Conservation (phyloP, 2,329 filamentous ascomycete genomes). For the Calonectria montana region DNA sequence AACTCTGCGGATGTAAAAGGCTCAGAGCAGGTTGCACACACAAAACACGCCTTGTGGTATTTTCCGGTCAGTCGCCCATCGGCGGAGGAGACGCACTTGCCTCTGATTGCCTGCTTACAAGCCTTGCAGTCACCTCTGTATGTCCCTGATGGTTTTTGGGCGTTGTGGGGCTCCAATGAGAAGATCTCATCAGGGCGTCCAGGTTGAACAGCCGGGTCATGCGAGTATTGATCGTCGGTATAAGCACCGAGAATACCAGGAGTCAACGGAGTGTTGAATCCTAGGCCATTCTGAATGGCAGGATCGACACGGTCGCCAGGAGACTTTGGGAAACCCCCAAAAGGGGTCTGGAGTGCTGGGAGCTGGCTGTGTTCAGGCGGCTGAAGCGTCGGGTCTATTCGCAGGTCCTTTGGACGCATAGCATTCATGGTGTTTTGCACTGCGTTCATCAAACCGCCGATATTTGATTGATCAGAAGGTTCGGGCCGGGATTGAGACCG, state of each 20-base stretch:
- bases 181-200: slow-evolving; percentile 13
- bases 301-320: slow-evolving; percentile 38
- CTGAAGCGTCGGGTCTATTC: slow-evolving; percentile 48
- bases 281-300: slow-evolving; percentile 35
- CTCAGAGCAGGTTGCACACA: slow-evolving; percentile 84
- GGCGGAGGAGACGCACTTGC: slow-evolving; percentile 93
- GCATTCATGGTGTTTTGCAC: slow-evolving; percentile 63
- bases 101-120: slow-evolving; percentile 81
- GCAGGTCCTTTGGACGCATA: slow-evolving; percentile 43
- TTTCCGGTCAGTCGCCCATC: slow-evolving; percentile 92
- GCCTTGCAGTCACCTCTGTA: slow-evolving; percentile 85
- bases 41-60: slow-evolving; percentile 96
- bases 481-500: slow-evolving; percentile 50
- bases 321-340: slow-evolving; percentile 40
- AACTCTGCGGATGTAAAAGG: slow-evolving; percentile 91
- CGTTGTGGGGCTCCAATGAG: slow-evolving; percentile 31
- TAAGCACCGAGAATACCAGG: slow-evolving; percentile 32
- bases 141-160: slow-evolving; percentile 52
- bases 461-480: slow-evolving; percentile 56
- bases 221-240: slow-evolving; percentile 28
- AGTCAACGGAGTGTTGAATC: slow-evolving; percentile 23
- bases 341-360: slow-evolving; percentile 19
- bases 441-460: slow-evolving; percentile 67
- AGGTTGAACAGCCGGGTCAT: slow-evolving; percentile 26
- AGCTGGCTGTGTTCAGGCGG: slow-evolving; percentile 37